Evolutionary conservation across 2,329 filamentous ascomycete genomes (phyloP).

Genomic region (Alternaria viburni): DNA sequence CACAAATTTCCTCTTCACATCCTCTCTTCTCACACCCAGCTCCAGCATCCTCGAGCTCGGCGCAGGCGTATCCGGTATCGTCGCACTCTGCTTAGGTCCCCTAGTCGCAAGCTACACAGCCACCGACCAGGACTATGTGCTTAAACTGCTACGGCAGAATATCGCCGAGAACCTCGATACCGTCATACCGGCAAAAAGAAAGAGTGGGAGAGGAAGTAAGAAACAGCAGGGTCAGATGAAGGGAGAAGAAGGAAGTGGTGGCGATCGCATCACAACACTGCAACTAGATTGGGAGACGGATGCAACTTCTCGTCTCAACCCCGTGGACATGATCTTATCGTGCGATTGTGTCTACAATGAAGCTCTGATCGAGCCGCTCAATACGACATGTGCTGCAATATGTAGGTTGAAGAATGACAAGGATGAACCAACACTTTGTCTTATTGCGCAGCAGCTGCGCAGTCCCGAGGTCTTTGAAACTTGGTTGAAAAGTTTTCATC

Average conservation of each 20-base stretch:
- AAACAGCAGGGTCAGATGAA: slow-evolving; percentile 29
- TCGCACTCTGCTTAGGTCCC: slow-evolving; percentile 71
- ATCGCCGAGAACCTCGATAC: slow-evolving; percentile 64
- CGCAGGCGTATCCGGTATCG: slow-evolving; percentile 82
- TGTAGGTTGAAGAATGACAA: slow-evolving; percentile 63
- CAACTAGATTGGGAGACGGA: slow-evolving; percentile 81
- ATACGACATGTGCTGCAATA: slow-evolving; percentile 78
- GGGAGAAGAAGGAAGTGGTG: background rate
- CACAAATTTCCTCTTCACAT: slow-evolving; percentile 67
- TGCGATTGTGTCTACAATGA: slow-evolving; percentile 98
- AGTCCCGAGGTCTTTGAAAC: slow-evolving; percentile 82
- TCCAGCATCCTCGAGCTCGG: slow-evolving; percentile 81
- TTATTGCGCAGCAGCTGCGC: slow-evolving; percentile 89
- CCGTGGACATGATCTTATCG: slow-evolving; percentile 77
- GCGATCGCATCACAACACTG: slow-evolving; percentile 14
- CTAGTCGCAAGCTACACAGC: slow-evolving; percentile 71
- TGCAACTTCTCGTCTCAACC: slow-evolving; percentile 53
- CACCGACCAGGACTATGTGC: slow-evolving; percentile 88
- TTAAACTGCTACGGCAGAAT: slow-evolving; percentile 78
- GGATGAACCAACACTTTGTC: slow-evolving; percentile 67
- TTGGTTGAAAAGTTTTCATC: slow-evolving; percentile 75
- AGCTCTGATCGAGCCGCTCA: slow-evolving; percentile 78
- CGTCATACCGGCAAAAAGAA: slow-evolving; percentile 15
- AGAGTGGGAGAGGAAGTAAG: slow-evolving; percentile 12
- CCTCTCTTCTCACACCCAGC: slow-evolving; percentile 58